A percentile compares a stretch with the other conserved stretches of the same genome.
phyloP scores from a whole-genome alignment of 805 yeast genomes.

The Lipomyces oligophaga region DNA sequence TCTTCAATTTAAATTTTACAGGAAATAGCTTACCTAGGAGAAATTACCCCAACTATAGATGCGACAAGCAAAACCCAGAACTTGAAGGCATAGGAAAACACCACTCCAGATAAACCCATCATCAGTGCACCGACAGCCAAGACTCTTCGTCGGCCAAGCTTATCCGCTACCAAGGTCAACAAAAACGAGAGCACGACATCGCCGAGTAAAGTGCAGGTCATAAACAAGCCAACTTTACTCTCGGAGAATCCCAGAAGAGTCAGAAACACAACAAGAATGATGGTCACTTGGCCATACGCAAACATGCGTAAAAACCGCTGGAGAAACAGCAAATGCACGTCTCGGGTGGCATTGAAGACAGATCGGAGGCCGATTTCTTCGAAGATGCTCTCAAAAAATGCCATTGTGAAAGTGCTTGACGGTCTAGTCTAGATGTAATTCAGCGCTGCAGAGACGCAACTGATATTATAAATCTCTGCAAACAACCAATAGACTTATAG shows the following conservation, averaged over 20 bases:
- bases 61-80: constrained; percentile 40
- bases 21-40: constrained; percentile 38
- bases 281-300: constrained; percentile 41
- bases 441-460: no score
- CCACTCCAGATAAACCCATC: constrained; percentile 46
- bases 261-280: constrained; percentile 46
- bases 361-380: constrained; percentile 21
- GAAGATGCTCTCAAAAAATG: background rate
- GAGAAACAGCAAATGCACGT: constrained; percentile 30
- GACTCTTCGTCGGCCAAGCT: constrained; percentile 45
- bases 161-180: constrained; percentile 47
- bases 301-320: constrained; percentile 38
- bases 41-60: constrained; percentile 50
- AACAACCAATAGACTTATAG: no score
- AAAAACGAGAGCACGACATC: constrained; percentile 50
- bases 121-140: constrained; percentile 42
- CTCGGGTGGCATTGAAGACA: constrained; percentile 15
- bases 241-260: constrained; percentile 44
- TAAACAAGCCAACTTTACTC: constrained; percentile 46
- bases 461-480: no score
- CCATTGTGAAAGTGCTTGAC: no score
- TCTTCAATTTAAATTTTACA: background rate
- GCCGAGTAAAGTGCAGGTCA: constrained; percentile 50
- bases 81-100: constrained; percentile 40
- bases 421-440: no score